Percentiles rank a stretch among this genome's conserved stretches.
phyloP scores from a whole-genome alignment of 345 rosid genomes.

The Aquilaria sinensis region DNA sequence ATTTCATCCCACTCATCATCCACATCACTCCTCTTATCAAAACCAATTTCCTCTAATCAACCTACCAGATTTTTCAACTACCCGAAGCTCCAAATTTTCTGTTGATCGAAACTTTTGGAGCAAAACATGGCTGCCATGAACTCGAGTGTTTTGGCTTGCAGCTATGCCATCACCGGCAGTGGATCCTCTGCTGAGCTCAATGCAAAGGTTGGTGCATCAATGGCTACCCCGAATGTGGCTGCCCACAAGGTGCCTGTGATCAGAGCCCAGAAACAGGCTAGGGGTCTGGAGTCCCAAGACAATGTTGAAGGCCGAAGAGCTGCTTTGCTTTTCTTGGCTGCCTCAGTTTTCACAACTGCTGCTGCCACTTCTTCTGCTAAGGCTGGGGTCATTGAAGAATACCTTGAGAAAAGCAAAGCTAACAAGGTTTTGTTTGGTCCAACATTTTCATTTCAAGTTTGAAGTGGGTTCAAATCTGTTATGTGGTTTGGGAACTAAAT shows the following conservation, averaged over 20 bases:
- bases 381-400: slow-evolving; percentile 83
- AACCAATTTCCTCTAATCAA: slow-evolving; percentile 9
- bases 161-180: slow-evolving; percentile 55
- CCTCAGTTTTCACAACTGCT: slow-evolving; percentile 58
- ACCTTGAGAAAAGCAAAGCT: slow-evolving; percentile 94
- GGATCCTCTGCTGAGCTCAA: slow-evolving; percentile 50
- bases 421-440: slow-evolving; percentile 66
- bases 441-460: not conserved
- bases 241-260: slow-evolving; percentile 51
- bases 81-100: not conserved
- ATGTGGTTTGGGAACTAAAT: slow-evolving; percentile 19
- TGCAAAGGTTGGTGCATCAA: slow-evolving; percentile 47
- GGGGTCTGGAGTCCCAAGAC: slow-evolving; percentile 23
- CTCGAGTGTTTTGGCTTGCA: slow-evolving; percentile 81
- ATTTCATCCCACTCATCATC: slow-evolving; percentile 43
- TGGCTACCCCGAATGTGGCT: slow-evolving; percentile 28
- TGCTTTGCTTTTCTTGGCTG: slow-evolving; percentile 65
- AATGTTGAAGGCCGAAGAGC: slow-evolving; percentile 61
- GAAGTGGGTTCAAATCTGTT: not conserved
- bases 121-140: slow-evolving; percentile 69
- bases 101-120: not conserved
- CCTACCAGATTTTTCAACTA: not conserved
- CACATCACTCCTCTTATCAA: slow-evolving; percentile 32
- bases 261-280: slow-evolving; percentile 42
- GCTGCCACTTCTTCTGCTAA: slow-evolving; percentile 62